Base-by-base conservation (phyloP, 2,329 filamentous ascomycete species). In the Fusarium protoensiforme region DNA sequence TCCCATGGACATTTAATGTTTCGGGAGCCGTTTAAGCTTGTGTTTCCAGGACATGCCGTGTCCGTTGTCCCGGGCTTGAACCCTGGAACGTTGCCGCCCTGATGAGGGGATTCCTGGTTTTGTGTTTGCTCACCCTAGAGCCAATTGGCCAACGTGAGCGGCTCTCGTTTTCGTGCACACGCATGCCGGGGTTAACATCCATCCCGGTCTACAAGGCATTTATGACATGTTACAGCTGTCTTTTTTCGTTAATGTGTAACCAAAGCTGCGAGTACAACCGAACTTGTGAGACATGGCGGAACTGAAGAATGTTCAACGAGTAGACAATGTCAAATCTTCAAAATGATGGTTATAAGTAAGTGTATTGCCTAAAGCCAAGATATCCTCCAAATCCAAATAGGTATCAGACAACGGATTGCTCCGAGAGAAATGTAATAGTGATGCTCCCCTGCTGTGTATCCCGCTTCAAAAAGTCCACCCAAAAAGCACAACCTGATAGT, bases 391-490 rank as follows among this genome's bases (percentile, higher is more conserved):
- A 54, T 72, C 68, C 71, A 73, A 74, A 74, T 74, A 74, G 72
- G 71, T 74, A 74, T 74, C 72, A 61, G 72, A 74, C 74, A 65
- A 39, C 68, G 72, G 72, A 74, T 74, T 74, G 72, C 72, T 74
- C 72, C 71, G 43, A 20, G 33, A 48, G 46, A 74, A 67, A 72
- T 74, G 65, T 74, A 72, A 72, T 64, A 54, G 69, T 62, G 31
- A 51, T 38, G 18, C 22, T 64, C 24, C 68, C 67, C 22, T 53
- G 57, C 46, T 31, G 46, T 69, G 46, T 68, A 41, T 43, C 46
- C 43, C 64, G 43, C 27, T 48, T 67, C 66, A 27, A 63, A 61
- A 61, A 20, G 27, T 74, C 68, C 72, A 54, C 43, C 43, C 61
- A 20, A 36, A 58, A 54, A 46, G 36, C 69, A 65, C 60, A 61